Percentiles rank a stretch among this genome's conserved stretches.
phyloP scores from a whole-genome alignment of 257 asterid genomes.

The Rhazya stricta region DNA sequence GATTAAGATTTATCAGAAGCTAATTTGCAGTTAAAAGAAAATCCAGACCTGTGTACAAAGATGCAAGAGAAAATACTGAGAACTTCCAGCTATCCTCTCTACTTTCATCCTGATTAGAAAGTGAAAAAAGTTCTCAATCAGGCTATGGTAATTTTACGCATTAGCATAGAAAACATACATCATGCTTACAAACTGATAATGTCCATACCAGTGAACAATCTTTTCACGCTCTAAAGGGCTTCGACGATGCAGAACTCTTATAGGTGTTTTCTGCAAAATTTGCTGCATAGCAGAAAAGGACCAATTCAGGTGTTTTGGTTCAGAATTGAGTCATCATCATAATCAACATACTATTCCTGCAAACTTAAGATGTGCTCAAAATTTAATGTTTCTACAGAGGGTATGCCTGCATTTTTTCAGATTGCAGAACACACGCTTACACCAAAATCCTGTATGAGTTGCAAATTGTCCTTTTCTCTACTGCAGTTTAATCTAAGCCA shows the following conservation, averaged over 20 bases:
- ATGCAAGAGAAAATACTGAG: slow-evolving; percentile 72
- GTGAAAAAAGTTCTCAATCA: background rate
- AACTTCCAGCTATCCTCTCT: slow-evolving; percentile 63
- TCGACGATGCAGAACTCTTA: slow-evolving; percentile 96
- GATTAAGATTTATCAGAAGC: background rate
- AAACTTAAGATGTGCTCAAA: background rate
- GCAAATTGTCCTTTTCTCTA: background rate
- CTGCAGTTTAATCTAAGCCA: background rate
- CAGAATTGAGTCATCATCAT: slow-evolving; percentile 1
- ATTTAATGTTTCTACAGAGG: background rate
- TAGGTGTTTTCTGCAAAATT: slow-evolving; percentile 85
- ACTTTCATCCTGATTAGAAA: slow-evolving; percentile 62
- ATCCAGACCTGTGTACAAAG: slow-evolving; percentile 83
- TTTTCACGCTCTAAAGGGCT: slow-evolving; percentile 86
- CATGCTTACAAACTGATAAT: slow-evolving; percentile 3
- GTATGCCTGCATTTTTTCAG: background rate
- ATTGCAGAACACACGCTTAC: background rate
- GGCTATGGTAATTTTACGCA: background rate
- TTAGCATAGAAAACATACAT: slow-evolving; percentile 6
- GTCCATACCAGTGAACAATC: slow-evolving; percentile 70
- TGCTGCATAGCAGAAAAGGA: slow-evolving; percentile 39
- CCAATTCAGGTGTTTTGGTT: background rate
- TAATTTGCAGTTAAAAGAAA: background rate
- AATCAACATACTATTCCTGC: background rate
- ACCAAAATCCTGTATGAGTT: background rate